phyloP scores from a whole-genome alignment of 2,329 filamentous ascomycete species.

The Aspergillus felis region DNA sequence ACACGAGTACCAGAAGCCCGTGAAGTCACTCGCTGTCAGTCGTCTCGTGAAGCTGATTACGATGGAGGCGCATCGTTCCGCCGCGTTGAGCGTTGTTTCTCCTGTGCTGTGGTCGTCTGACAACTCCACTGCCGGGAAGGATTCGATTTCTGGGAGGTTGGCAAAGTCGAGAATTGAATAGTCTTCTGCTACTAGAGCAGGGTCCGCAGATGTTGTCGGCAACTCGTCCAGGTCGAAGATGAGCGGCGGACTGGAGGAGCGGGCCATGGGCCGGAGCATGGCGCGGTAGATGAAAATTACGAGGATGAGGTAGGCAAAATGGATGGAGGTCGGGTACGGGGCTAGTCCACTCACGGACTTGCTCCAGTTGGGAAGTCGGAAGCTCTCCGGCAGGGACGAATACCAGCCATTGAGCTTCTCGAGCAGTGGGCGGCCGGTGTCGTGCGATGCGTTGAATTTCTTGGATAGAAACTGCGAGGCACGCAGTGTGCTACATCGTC shows the following conservation, averaged over 20 bases:
- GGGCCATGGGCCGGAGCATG: constrained; percentile 22
- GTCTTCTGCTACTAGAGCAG: constrained; percentile 14
- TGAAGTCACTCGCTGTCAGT: constrained; percentile 26
- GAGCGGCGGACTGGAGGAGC: too few species aligned
- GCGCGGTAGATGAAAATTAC: constrained; percentile 35
- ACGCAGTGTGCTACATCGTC: constrained; percentile 22
- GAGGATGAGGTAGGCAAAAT: constrained; percentile 34
- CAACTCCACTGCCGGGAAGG: constrained; percentile 21
- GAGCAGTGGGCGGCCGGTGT: constrained; percentile 24
- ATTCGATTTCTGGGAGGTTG: constrained; percentile 18
- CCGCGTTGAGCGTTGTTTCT: constrained; percentile 25
- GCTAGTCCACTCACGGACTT: constrained; percentile 21
- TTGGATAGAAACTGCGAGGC: constrained; percentile 28
- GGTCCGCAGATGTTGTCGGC: constrained; percentile 10
- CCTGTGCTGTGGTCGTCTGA: constrained; percentile 21
- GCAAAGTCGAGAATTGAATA: constrained; percentile 23
- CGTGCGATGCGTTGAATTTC: constrained; percentile 26
- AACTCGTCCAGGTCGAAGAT: constrained; percentile 13
- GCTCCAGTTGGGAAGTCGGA: constrained; percentile 27
- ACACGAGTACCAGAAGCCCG: constrained; percentile 33
- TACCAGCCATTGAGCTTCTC: constrained; percentile 30
- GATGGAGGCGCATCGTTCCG: constrained; percentile 30
- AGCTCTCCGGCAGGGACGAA: constrained; percentile 24
- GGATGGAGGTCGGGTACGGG: constrained; percentile 24
- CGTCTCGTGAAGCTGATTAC: constrained; percentile 25